A percentile compares a stretch with the other conserved stretches of the same genome.
These are phyloP conservation scores for Artomyces pyxidatus DNA, from an alignment of 768 basidiomycete species.

Conservation along the genomic window DNA sequence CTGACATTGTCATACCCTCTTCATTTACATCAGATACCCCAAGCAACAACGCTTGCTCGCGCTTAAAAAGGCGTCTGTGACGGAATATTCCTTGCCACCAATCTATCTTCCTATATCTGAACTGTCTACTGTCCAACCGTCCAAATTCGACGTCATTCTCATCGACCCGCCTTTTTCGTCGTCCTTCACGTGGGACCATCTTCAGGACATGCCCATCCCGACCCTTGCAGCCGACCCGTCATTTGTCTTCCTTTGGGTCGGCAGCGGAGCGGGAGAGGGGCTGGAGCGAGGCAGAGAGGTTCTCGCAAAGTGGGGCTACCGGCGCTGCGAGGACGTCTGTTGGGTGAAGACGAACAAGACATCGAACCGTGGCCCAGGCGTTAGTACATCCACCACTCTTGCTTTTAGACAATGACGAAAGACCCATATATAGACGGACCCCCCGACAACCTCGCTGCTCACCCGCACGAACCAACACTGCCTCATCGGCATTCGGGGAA, in stretches of 20 bases:
- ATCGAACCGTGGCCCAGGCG: slow-evolving; percentile 67
- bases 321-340: slow-evolving; percentile 95
- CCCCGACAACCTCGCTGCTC: slow-evolving; percentile 77
- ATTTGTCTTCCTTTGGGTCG: slow-evolving; percentile 95
- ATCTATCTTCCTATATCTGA: slow-evolving; percentile 59
- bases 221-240: slow-evolving; percentile 83
- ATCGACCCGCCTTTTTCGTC: slow-evolving; percentile 88
- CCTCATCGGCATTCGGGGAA: slow-evolving; percentile 94
- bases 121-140: slow-evolving; percentile 46
- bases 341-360: slow-evolving; percentile 91
- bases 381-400: slow-evolving; percentile 26
- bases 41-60: slow-evolving; percentile 81
- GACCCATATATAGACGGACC: slow-evolving; percentile 52
- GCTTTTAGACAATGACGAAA: slow-evolving; percentile 6
- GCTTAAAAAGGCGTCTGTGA: slow-evolving; percentile 76
- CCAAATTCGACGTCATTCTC: slow-evolving; percentile 86
- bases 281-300: slow-evolving; percentile 88
- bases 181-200: slow-evolving; percentile 77
- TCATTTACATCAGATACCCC: slow-evolving; percentile 62
- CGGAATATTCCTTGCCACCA: slow-evolving; percentile 61
- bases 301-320: slow-evolving; percentile 89
- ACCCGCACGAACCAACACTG: slow-evolving; percentile 94
- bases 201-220: slow-evolving; percentile 76
- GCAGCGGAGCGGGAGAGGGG: slow-evolving; percentile 82
- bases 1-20: slow-evolving; percentile 1